Base-by-base conservation (phyloP, 2,329 filamentous ascomycete genomes). In the Neurospora crassa region DNA sequence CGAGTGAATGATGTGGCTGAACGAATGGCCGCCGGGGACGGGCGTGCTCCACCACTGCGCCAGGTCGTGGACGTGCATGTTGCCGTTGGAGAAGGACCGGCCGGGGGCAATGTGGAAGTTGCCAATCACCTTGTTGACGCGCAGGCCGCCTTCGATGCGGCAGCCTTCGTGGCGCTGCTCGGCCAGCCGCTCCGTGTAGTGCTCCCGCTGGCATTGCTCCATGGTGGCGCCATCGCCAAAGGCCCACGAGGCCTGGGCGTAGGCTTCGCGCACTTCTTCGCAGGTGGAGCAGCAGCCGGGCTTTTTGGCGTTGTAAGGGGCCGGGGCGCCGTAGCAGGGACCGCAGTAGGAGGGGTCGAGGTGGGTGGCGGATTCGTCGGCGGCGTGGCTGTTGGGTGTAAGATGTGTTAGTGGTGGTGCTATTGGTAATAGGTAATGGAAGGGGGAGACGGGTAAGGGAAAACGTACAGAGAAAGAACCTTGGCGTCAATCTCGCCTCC, bases 21-120 rank as follows among this genome's bases (percentile, higher is more conserved):
- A 98, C 20, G 93, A 93, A 83, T 99, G 96, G 72, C 87, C 85
- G 71, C 88, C 85, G 70, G 87, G 86, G 71, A 91, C 86, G 41
- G 90, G 87, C 29, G 86, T 87, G 74, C 95, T 90, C 84, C 93
- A 92, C 86, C 97, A 99, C 84, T 96, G 97, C 81, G 97, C 94
- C 74, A 99, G 85, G 79, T 99, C 96, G 84, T 99, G 96, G 24
- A 97, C 93, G 83, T 99, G 96, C 89, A 98, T 91, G 83, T 97
- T 97, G 76, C 93, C 94, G 78, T 92, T 97, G 81, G 81, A 87
- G 98, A 98, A 80, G n/a, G 91, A 95, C 82, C 95, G 93, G 77
- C 96, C 96, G 1, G 96, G 96, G 0, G 96, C 96, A 77, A 99
- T 91, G 82, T 99, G 96, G 87, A 99, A 99, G 84, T 99, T 99